phyloP scores from a whole-genome alignment of 495 filamentous ascomycete species.

The Penicillium herquei region DNA sequence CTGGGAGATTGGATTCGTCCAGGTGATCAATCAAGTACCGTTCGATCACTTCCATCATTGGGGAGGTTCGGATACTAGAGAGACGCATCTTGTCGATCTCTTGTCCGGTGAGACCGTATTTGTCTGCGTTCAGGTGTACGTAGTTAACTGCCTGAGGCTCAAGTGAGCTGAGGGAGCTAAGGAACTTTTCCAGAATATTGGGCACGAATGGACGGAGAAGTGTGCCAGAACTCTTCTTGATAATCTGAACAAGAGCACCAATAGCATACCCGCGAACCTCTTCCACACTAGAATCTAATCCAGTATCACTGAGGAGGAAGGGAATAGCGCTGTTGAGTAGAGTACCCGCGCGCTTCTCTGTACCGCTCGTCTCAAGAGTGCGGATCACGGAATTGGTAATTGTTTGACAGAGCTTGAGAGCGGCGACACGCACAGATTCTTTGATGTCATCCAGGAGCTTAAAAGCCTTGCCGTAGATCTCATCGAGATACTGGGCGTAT shows the following conservation, averaged over 20 bases:
- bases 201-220: conserved; percentile 77
- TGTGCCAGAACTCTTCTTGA: conserved; percentile 74
- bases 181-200: conserved; percentile 72
- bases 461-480: conserved; percentile 80
- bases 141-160: conserved; percentile 89
- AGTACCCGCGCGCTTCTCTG: conserved; percentile 64
- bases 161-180: conserved; percentile 78
- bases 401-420: conserved; percentile 74
- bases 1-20: conserved; percentile 70
- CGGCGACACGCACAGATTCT: conserved; percentile 77
- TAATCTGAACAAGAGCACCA: conserved; percentile 77
- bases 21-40: conserved; percentile 78
- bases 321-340: conserved; percentile 85
- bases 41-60: conserved; percentile 91
- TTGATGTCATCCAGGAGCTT: conserved; percentile 91
- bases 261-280: conserved; percentile 77
- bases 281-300: conserved; percentile 79
- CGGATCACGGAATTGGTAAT: conserved; percentile 80
- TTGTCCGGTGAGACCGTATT: conserved; percentile 80
- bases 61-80: conserved; percentile 75
- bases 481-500: conserved; percentile 78
- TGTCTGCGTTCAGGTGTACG: conserved; percentile 81
- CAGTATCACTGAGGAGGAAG: conserved; percentile 85
- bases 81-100: conserved; percentile 81
- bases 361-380: conserved; percentile 76